Base-by-base conservation (phyloP, 768 basidiomycete genomes). In the Fomitopsis serialis region DNA sequence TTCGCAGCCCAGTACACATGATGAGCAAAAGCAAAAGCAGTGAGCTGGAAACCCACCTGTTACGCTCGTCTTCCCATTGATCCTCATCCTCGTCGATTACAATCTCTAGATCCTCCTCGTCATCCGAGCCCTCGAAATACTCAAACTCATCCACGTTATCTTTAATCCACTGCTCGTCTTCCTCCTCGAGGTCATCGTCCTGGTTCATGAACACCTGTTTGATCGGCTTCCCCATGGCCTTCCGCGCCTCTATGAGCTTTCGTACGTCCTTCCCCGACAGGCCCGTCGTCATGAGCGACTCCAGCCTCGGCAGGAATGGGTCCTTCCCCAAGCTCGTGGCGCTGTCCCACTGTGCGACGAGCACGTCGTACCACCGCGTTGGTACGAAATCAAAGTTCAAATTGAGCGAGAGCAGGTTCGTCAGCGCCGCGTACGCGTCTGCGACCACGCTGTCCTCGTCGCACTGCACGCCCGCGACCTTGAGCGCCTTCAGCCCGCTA, bases 101-200 rank as follows among this genome's bases (percentile, higher is more conserved):
- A 13, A 59, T 42, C 3, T 59, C n/a, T n/a, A 56, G 42, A 52
- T 54, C 35, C 35, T 70, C 61, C n/a, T 74, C 73, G 44, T 74
- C 74, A 43, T 81, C 82, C 32, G 79, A 65, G 27, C 57, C 62
- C 46, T 81, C 82, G 55, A 83, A 87, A 56, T 72, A 77, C 11
- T 78, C 78, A 15, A 87, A 72, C 29, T 68, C 68, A 53, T 80
- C 75, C 48, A 82, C 47, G n/a, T n/a, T n/a, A n/a, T n/a, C n/a
- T n/a, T n/a, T n/a, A n/a, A n/a, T n/a, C n/a, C n/a, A n/a, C 37
- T 62, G 63, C 56, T 73, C 71, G 12, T 82, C 77, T 22, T 68
- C 67, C 1, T 59, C 48, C 0, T 64, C 58, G n/a, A 86, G 37
- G 1, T 68, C 63, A 46, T 79, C 78, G 0, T 70, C 63, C 50